A percentile compares a stretch with the other conserved stretches of the same genome.
Evolutionary conservation across 371 early-diverging fungal species (phyloP).

Genomic region (Mucor piriformis): DNA sequence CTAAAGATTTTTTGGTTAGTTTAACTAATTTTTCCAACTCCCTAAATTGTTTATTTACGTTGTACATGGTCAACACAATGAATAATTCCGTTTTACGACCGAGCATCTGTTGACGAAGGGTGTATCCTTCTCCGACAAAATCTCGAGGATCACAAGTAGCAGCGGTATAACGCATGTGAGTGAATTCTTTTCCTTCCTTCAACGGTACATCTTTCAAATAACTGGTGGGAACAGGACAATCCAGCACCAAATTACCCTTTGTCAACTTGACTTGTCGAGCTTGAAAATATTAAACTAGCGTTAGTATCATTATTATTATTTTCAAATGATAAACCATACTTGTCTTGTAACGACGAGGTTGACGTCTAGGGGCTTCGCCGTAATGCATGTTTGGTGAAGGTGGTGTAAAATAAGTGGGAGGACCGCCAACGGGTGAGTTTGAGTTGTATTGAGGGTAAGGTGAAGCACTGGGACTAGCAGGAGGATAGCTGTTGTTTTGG

Average conservation of each 20-base stretch:
- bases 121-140: constrained; percentile 73
- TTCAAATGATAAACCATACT: constrained; percentile 31
- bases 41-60: constrained; percentile 52
- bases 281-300: neutral
- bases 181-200: constrained; percentile 70
- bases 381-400: constrained; percentile 45
- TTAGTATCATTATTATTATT: neutral
- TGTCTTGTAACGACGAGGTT: constrained; percentile 65
- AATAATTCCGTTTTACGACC: constrained; percentile 83
- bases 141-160: constrained; percentile 86
- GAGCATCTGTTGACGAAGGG: constrained; percentile 78
- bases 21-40: neutral
- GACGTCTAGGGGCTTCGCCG: constrained; percentile 58
- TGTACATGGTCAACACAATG: constrained; percentile 94
- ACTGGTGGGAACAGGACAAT: constrained; percentile 72
- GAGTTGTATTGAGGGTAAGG: constrained; percentile 23
- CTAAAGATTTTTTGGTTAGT: constrained; percentile 27
- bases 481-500: constrained; percentile 3
- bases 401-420: constrained; percentile 15
- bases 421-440: constrained; percentile 7
- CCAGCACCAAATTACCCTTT: constrained; percentile 76
- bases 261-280: constrained; percentile 64
- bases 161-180: constrained; percentile 82
- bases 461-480: constrained; percentile 13
- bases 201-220: constrained; percentile 62